phyloP scores from a whole-genome alignment of 306 rosid genomes.

The Ormosia semicastrata region DNA sequence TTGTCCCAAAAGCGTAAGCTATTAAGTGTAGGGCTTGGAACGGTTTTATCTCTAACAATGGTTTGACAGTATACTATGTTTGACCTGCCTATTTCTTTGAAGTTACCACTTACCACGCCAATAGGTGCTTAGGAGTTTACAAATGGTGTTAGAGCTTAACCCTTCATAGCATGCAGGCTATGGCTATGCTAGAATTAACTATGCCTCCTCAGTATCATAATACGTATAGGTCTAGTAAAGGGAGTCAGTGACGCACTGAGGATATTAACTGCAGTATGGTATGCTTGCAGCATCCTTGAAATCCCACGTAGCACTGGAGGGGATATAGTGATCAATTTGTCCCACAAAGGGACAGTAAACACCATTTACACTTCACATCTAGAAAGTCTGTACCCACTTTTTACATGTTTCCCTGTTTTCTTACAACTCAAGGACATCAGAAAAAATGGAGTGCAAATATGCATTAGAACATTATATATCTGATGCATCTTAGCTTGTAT shows the following conservation, averaged over 20 bases:
- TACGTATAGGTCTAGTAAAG: not conserved
- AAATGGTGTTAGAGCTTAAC: not conserved
- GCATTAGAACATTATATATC: conserved; percentile 14
- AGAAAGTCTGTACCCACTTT: conserved; percentile 8
- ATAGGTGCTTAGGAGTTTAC: conserved; percentile 11
- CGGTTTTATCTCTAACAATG: not conserved
- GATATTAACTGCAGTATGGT: not conserved
- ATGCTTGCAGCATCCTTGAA: not conserved
- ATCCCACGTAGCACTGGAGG: not conserved
- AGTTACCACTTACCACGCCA: not conserved
- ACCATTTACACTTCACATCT: conserved; percentile 2
- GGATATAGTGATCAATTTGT: not conserved
- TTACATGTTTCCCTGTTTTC: conserved; percentile 11
- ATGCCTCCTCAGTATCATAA: not conserved
- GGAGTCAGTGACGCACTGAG: not conserved
- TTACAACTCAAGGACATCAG: conserved; percentile 10
- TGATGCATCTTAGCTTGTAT: conserved; percentile 6
- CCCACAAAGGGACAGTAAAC: not conserved
- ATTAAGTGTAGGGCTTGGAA: not conserved
- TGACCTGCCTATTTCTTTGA: not conserved
- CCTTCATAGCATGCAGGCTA: conserved; percentile 21
- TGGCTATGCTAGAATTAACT: not conserved
- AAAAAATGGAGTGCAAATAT: conserved; percentile 7
- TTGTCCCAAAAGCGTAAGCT: not conserved
- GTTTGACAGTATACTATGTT: not conserved